Evolutionary conservation across 129 eudicot species (phyloP), one percentile per base, ranked within the genome.

Genomic region (Pulicaria dysenterica): DNA sequence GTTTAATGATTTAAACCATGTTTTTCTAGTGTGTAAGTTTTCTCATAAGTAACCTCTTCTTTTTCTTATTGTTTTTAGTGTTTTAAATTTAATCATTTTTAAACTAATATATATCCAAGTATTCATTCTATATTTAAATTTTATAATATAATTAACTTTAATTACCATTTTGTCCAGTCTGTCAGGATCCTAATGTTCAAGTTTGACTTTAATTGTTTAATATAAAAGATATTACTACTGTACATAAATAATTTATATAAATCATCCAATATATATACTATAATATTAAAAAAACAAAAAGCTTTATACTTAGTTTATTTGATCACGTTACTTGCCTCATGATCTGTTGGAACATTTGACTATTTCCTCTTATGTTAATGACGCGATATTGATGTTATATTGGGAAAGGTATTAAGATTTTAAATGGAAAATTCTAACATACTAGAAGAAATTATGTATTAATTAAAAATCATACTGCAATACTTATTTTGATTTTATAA

Each of bases 181-280:
- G 67, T 62, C 51, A 19, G 36, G 16, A 68, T 37, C 10, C 45
- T 50, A 54, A 69, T 54, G 64, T 69, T 41, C 63, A 51, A 15
- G 11, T 69, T 36, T 68, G 61, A 68, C 73, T 68, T 37, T 49
- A 14, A 49, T 49, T 34, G 31, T n/a, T 3, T 67, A 34, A 12
- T 3, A 13, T 31, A 34, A n/a, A 48, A 65, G 7, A 14, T 16
- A 44, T 11, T 41, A 19, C 9, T 3, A 57, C 1, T 56, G 2
- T 12, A 24, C 13, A 8, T 17, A 38, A 17, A 8, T 56, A 7
- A 56, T 7, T 5, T 56, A 12, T 36, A 36, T 24, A 24, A 24
- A 24, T 24, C 31, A 24, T 24, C 31, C 31, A 24, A 24, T 24
- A 24, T 24, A 24, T 24, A 2, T 24, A 24, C 31, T 24, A 24